Base-by-base conservation (phyloP, 306 rosid genomes). In the Lathyrus oleraceus region DNA sequence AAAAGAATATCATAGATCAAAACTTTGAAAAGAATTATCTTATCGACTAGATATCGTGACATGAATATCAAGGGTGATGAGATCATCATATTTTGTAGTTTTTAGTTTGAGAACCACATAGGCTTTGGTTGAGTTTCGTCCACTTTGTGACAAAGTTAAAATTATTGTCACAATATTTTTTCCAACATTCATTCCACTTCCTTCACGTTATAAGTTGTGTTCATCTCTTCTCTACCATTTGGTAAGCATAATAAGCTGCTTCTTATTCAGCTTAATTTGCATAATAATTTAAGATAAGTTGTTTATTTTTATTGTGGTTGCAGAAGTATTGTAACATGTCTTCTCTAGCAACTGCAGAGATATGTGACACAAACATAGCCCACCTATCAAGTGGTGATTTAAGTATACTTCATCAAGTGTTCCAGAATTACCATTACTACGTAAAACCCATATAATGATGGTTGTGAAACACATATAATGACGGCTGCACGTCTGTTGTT, bases 351-450 rank as follows among this genome's bases (percentile, higher is more conserved):
- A 82, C 83, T 0, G 81, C 86, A 8, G 86, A 82, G 51, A 64
- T 82, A 23, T 71, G 83, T 67, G 86, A 82, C 58, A 57, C 83
- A 56, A 79, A 82, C 61, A 62, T 70, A 71, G 10, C 78, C 17
- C 79, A 71, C 21, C 4, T 75, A 62, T 19, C 63, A 42, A 79
- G 38, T 32, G 79, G 76, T 56, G 86, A 79, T 47, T 60, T 82
- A 65, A 74, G 86, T 59, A 71, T 79, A 14, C 68, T 82, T 69
- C 70, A 86, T 35, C 87, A 89, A 9, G 61, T 69, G 25, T 86
- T 91, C 78, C 79, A 69, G 67, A 40, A 17, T n/a, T n/a, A n/a
- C n/a, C n/a, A n/a, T n/a, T n/a, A n/a, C n/a, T n/a, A n/a, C n/a
- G n/a, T n/a, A n/a, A n/a, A n/a, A n/a, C n/a, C n/a, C n/a, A n/a